Conservation (phyloP, 352 stramenopile genomes). For the Phytophthora uliginosa region DNA sequence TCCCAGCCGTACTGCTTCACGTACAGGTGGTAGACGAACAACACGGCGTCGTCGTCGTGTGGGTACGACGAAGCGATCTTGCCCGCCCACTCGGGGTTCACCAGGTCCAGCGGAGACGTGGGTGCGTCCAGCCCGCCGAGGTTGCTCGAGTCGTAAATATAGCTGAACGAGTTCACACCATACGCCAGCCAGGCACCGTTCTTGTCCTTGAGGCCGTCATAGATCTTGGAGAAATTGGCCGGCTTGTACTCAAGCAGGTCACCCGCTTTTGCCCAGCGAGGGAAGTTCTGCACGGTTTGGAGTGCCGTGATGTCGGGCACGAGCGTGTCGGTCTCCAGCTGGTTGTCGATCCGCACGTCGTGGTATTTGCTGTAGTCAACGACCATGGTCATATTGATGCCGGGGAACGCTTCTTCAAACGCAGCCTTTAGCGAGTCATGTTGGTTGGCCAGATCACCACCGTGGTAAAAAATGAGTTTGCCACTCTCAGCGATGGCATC, state of each 20-base stretch:
- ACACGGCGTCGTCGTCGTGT: slow-evolving; percentile 53
- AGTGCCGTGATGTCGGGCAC: slow-evolving; percentile 51
- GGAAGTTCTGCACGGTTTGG: slow-evolving; percentile 62
- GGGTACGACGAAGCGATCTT: slow-evolving; percentile 60
- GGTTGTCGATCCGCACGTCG: slow-evolving; percentile 68
- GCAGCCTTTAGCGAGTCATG: slow-evolving; percentile 27
- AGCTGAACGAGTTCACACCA: slow-evolving; percentile 46
- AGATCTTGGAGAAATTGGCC: slow-evolving; percentile 57
- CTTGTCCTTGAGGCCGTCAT: slow-evolving; percentile 43
- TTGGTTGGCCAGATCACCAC: slow-evolving; percentile 44
- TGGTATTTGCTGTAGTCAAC: slow-evolving; percentile 68
- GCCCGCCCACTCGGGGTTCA: slow-evolving; percentile 40
- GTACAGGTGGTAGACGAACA: slow-evolving; percentile 47
- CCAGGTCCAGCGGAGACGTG: slow-evolving; percentile 35
- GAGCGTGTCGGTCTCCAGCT: slow-evolving; percentile 51
- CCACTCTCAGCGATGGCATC: slow-evolving; percentile 55
- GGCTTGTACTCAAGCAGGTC: slow-evolving; percentile 62
- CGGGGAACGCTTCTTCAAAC: slow-evolving; percentile 44
- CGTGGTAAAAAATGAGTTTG: slow-evolving; percentile 55
- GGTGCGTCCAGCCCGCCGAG: slow-evolving; percentile 24
- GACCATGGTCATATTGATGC: slow-evolving; percentile 63
- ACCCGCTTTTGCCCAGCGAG: slow-evolving; percentile 43
- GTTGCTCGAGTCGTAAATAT: slow-evolving; percentile 39
- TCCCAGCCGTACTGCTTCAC: slow-evolving; percentile 47
- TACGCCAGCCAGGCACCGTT: slow-evolving; percentile 44